Evolutionary conservation across 208 protist genomes (phyloP), one percentile per base, ranked within the genome.

Genomic region (Trypanosoma caninum): DNA sequence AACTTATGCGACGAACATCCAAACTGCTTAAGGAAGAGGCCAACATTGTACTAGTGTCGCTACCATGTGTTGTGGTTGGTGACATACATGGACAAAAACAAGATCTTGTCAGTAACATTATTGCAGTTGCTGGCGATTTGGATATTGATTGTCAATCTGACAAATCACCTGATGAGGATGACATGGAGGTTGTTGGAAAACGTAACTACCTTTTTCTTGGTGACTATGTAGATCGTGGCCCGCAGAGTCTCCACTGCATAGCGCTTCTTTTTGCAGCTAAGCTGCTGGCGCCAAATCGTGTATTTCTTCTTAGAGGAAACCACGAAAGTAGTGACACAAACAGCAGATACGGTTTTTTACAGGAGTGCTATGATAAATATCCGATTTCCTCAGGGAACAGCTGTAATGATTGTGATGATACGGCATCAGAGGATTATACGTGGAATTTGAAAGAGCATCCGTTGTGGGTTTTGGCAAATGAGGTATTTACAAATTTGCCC

Each of bases 291-390:
- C 97, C 97, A 16, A 79, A 98, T 44, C 98, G 97, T 51, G 98
- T 99, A 56, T 99, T 99, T 67, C 82, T 99, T 23, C 78, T 99
- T 4, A 85, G 99, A 34, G 99, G 99, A 33, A 99, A 99, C 79
- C 98, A 99, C 77, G 99, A 99, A 81, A 99, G 94, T 74, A 77
- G 89, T 7, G 93, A 92, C 18, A 99, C 99, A 53, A 99, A 99
- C 69, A 76, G 97, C 48, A 97, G 99, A 65, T 99, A 99, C 76
- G 99, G 99, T 41, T 99, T 99, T 76, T 98, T 99, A 50, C 97
- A 99, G 46, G 99, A 99, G 78, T 99, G 97, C 74, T 69, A 90
- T 53, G 55, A 76, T 28, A 89, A 93, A 59, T 98, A 89, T 61
- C 87, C 87, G 13, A 42, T 90, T 34, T 11, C 27, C 44, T 20